Percentiles rank a stretch among this genome's conserved stretches.
Conservation (phyloP, 768 basidiomycete species). For the Lactarius hengduanensis region DNA sequence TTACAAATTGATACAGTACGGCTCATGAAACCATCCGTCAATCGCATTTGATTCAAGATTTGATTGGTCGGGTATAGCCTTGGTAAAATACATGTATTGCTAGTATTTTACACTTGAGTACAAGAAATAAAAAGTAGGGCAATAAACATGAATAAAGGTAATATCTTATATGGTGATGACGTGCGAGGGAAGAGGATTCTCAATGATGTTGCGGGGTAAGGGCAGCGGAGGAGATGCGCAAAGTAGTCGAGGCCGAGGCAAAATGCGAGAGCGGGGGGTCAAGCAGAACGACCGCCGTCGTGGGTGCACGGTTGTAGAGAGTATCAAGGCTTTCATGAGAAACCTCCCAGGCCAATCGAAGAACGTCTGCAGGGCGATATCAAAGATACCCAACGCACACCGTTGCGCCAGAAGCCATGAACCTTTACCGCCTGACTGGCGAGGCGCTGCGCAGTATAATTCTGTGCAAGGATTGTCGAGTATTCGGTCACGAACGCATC, state of each 20-base stretch:
- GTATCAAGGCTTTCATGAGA: constrained; percentile 43
- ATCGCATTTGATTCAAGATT: background rate
- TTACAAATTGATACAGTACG: background rate
- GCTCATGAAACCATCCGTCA: background rate
- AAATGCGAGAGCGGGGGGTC: background rate
- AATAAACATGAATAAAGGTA: constrained; percentile 25
- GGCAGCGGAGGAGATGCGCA: background rate
- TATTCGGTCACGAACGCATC: constrained; percentile 20
- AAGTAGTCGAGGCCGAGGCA: background rate
- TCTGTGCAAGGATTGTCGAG: constrained; percentile 31
- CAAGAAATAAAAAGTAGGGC: constrained; percentile 2
- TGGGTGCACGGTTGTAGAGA: constrained; percentile 15
- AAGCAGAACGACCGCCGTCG: background rate
- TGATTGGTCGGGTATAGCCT: background rate
- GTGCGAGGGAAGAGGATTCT: background rate
- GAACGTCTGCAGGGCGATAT: constrained; percentile 45
- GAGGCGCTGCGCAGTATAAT: constrained; percentile 35
- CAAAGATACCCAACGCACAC: constrained; percentile 50
- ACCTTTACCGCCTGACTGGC: constrained; percentile 39
- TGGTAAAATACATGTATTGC: constrained; percentile 16
- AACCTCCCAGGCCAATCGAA: constrained; percentile 53
- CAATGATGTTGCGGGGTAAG: background rate
- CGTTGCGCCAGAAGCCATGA: constrained; percentile 54
- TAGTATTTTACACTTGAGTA: constrained; percentile 6
- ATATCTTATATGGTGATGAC: background rate